Evolutionary conservation across 75 land plant species (phyloP).

Genomic region (Cryptomeria japonica): DNA sequence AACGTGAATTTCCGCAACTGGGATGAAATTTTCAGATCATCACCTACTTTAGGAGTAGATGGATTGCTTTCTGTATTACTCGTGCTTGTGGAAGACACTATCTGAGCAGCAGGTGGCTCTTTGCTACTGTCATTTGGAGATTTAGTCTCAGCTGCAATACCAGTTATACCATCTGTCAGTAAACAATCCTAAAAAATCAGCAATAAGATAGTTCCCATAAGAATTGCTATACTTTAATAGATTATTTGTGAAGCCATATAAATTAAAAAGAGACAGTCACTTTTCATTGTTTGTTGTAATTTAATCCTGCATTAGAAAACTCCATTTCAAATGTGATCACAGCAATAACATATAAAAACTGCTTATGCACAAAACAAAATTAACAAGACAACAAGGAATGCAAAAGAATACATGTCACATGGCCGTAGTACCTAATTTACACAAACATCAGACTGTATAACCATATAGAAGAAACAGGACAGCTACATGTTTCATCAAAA

Average conservation of each 20-base stretch:
- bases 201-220: not conserved
- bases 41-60: conserved; percentile 41
- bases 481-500: not conserved
- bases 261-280: not conserved
- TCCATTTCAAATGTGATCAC: not conserved
- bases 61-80: conserved; percentile 49
- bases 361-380: not conserved
- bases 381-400: not conserved
- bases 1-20: conserved; percentile 62
- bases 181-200: not conserved
- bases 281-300: not conserved
- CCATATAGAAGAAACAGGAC: not conserved
- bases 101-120: conserved; percentile 39
- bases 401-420: not conserved
- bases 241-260: not conserved
- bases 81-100: conserved; percentile 41
- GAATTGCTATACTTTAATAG: not conserved
- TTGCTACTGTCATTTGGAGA: conserved; percentile 47
- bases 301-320: not conserved
- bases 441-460: not conserved
- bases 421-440: not conserved
- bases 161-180: conserved; percentile 1
- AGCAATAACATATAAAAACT: not conserved
- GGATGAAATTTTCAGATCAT: conserved; percentile 56
- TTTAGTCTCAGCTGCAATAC: conserved; percentile 39